These are phyloP conservation scores for Metschnikowia colocasiae DNA, from an alignment of 805 yeast species.

Conservation along the genomic window DNA sequence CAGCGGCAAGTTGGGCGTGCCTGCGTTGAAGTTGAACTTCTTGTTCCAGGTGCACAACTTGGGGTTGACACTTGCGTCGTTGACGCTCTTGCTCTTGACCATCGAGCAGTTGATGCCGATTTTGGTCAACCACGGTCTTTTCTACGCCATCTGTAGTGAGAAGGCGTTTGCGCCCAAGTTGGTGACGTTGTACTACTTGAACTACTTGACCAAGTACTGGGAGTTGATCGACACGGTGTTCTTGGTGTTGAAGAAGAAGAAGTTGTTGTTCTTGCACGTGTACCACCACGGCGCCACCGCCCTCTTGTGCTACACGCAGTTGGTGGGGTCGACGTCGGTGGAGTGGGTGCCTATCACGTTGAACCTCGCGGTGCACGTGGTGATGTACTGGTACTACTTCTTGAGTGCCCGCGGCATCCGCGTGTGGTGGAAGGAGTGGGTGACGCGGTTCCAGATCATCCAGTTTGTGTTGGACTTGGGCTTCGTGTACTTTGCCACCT, in stretches of 20 bases:
- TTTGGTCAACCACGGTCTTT: slow-evolving; percentile 67
- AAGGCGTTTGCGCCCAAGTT: slow-evolving; percentile 81
- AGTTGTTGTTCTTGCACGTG: slow-evolving; percentile 87
- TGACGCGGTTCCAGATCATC: slow-evolving; percentile 89
- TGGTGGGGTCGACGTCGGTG: slow-evolving; percentile 84
- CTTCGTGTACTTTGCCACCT: slow-evolving; percentile 91
- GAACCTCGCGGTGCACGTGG: slow-evolving; percentile 88
- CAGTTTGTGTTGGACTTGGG: slow-evolving; percentile 87
- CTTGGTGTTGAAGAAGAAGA: slow-evolving; percentile 87
- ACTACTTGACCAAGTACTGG: slow-evolving; percentile 82
- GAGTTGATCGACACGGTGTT: slow-evolving; percentile 91
- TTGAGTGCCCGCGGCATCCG: slow-evolving; percentile 87
- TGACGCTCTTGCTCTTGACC: slow-evolving; percentile 60
- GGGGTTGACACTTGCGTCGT: slow-evolving; percentile 64
- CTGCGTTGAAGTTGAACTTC: slow-evolving; percentile 69
- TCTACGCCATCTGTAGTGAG: slow-evolving; percentile 75
- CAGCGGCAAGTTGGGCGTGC: slow-evolving; percentile 46
- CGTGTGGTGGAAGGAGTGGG: slow-evolving; percentile 99
- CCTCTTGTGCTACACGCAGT: slow-evolving; percentile 85
- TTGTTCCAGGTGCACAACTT: slow-evolving; percentile 86
- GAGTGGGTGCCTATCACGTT: slow-evolving; percentile 92
- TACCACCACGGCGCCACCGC: slow-evolving; percentile 99
- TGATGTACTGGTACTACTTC: slow-evolving; percentile 98
- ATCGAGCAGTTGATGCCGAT: slow-evolving; percentile 86
- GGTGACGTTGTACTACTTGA: slow-evolving; percentile 82